Base-by-base conservation (phyloP, 257 asterid genomes). In the Craterostigma plantagineum region DNA sequence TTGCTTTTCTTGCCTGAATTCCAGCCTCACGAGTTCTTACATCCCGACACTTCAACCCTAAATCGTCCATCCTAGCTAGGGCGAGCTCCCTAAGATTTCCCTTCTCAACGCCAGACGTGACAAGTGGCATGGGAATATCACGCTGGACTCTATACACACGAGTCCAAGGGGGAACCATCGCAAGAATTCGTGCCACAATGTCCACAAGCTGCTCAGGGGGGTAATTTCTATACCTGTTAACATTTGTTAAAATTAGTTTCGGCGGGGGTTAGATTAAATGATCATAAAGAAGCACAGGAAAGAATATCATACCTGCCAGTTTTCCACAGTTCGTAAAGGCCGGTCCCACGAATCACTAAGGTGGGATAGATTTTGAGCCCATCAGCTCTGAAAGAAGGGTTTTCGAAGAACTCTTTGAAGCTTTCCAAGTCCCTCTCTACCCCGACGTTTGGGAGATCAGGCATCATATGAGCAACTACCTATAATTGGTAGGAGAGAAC, bases 381-480 rank as follows among this genome's bases (percentile, higher is more conserved):
- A 38, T 90, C 95, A 34, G 94, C 91, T 51, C 95, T 79, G 59
- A 90, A 90, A 49, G 63, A 53, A 45, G 99, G 99, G 57, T 92
- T 90, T 63, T 79, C 99, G 55, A 90, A 90, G 65, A 90, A 90
- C 55, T 90, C 99, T 70, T 83, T 79, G 45, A 90, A 90, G 63
- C 99, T 90, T 72, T 90, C 99, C 71, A 90, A 23, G 67, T 90
- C 99, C 58, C 99, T 76, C 55, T 90, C 99, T 45, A 83, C 77
- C 49, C 99, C 99, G 56, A 90, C 99, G 57, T 90, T 85, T 54
- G 99, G 99, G 60, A 90, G 94, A 71, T 83, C 99, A 42, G 99
- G 99, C 99, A 83, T 90, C 99, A 90, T 90, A 69, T 83, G 95
- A 66, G 99, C 95, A 54, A 90, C 99, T 35, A 90, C 95, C 98